Conservation (phyloP, 768 basidiomycete species). For the Mycena vitilis region DNA sequence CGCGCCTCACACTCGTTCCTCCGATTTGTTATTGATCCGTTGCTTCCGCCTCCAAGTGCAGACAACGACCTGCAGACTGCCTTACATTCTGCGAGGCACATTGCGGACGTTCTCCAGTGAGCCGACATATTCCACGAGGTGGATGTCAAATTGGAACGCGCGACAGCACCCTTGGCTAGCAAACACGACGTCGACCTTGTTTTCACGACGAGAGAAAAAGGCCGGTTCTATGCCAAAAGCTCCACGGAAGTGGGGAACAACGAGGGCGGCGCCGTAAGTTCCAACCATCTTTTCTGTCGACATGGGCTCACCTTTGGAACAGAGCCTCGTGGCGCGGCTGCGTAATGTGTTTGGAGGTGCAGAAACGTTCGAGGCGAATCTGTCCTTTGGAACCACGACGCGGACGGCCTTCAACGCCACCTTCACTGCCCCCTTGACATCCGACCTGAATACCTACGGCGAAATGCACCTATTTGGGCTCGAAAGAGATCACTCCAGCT, state of each 20-base stretch:
- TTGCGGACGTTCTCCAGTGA: constrained; percentile 73
- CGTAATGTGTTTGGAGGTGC: constrained; percentile 93
- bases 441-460: constrained; percentile 73
- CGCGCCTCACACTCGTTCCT: constrained; percentile 85
- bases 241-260: constrained; percentile 94
- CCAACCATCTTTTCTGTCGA: background rate
- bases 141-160: constrained; percentile 70
- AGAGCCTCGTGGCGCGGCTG: constrained; percentile 84
- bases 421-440: constrained; percentile 69
- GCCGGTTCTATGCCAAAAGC: constrained; percentile 81
- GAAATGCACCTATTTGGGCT: constrained; percentile 78
- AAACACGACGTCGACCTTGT: constrained; percentile 82
- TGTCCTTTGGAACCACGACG: constrained; percentile 90
- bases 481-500: constrained; percentile 84
- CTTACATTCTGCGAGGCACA: constrained; percentile 73
- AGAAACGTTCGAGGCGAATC: constrained; percentile 85
- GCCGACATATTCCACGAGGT: constrained; percentile 84
- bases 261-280: constrained; percentile 91
- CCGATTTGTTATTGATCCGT: constrained; percentile 77
- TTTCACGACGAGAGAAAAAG: constrained; percentile 80
- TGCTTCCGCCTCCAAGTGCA: constrained; percentile 47
- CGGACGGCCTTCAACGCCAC: constrained; percentile 83
- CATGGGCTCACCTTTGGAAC: constrained; percentile 11
- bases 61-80: constrained; percentile 68
- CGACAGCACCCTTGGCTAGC: constrained; percentile 63